Percentiles rank a stretch among this genome's conserved stretches.
Conservation (phyloP, 2,329 filamentous ascomycete genomes). For the Dactylellina cionopaga region DNA sequence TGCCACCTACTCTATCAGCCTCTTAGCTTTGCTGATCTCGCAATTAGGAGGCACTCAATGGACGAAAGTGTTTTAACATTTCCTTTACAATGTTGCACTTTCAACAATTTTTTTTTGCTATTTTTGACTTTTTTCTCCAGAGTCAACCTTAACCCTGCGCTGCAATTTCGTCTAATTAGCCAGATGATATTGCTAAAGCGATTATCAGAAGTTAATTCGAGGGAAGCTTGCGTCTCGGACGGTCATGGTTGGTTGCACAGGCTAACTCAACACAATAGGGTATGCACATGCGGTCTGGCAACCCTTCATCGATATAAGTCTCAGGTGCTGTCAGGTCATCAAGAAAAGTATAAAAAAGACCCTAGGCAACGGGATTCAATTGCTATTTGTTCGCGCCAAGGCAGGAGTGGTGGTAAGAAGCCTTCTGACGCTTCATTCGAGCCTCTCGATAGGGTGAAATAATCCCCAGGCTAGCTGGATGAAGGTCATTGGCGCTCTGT, state of each 20-base stretch:
- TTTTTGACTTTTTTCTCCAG: slow-evolving; percentile 38
- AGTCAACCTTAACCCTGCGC: slow-evolving; percentile 22
- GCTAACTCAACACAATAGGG: slow-evolving; percentile 36
- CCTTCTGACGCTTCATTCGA: slow-evolving; percentile 41
- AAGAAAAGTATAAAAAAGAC: slow-evolving; percentile 29
- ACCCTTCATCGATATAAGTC: no score
- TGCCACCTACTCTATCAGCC: neutral
- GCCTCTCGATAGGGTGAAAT: slow-evolving; percentile 45
- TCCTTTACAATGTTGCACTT: slow-evolving; percentile 22
- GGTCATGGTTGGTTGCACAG: slow-evolving; percentile 8
- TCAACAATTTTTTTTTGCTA: no score
- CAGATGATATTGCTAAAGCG: slow-evolving; percentile 38
- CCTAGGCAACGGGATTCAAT: slow-evolving; percentile 18
- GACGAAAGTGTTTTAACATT: slow-evolving; percentile 10
- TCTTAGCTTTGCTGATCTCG: slow-evolving; percentile 35
- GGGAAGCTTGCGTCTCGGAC: slow-evolving; percentile 36
- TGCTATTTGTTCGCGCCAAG: slow-evolving; percentile 22
- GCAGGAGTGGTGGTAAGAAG: slow-evolving; percentile 22
- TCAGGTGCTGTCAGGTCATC: slow-evolving; percentile 15
- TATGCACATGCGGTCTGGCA: slow-evolving; percentile 29
- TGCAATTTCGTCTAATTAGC: slow-evolving; percentile 50
- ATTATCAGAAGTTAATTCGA: slow-evolving; percentile 38
- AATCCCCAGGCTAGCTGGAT: slow-evolving; percentile 14
- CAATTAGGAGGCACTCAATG: neutral
- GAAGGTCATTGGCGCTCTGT: slow-evolving; percentile 11